Evolutionary conservation across 106 monocot genomes (phyloP), one percentile per base, ranked within the genome.

Genomic region (Platanthera zijinensis): DNA sequence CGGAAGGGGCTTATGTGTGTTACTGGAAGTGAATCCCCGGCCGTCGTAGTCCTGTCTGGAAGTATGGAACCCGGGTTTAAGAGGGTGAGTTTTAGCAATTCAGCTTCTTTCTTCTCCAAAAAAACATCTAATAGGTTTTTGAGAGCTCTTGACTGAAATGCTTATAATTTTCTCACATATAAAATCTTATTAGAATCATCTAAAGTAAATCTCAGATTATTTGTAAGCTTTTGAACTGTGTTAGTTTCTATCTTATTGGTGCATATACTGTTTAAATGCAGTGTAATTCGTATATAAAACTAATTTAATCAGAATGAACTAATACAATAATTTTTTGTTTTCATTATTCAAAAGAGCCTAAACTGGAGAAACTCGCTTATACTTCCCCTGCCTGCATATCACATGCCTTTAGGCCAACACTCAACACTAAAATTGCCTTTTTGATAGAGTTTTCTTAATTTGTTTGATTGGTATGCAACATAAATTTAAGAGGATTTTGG

Each of bases 21-120:
- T 10, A 88, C 88, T 3, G 84, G 87, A 15, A 84, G 85, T 19
- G 85, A 88, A 53, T 85, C 88, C 48, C 88, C 88, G 9, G 79
- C 85, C 13, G 83, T 88, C 0, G 88, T 85, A 4, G 88, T 88
- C 56, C 83, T 88, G 0, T 88, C 88, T 75, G 85, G 75, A 69
- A 88, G 88, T 63, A 85, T 85, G 83, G 85, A 85, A 63, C 88
- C 85, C 74, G 88, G 85, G 3, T 85, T 88, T 47, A 79, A 85
- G 77, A 88, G 85, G 83, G 88, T 85, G 53, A 68, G 78, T 51
- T 70, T 17, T 73, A 25, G 48, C 48, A 39, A 39, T 39, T 39
- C 39, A 39, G 13, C 1, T 53, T 53, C 0, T 39, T 39, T 39
- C 39, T 39, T 39, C 39, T 39, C 39, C 39, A 39, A 14, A 56